Conservation (phyloP, 345 rosid species). For the Murraya paniculata region DNA sequence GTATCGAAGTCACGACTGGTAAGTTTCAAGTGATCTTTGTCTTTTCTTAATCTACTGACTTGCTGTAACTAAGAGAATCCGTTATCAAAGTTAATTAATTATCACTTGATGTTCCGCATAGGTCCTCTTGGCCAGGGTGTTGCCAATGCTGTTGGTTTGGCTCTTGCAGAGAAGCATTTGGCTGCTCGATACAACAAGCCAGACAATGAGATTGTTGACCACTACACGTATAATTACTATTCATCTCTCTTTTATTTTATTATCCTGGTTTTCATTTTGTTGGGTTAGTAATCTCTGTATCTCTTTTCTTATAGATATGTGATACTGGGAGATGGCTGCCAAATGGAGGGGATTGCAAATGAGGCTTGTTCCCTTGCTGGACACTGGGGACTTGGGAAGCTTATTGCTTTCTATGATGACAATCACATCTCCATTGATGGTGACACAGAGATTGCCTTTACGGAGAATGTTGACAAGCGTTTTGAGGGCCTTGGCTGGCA, state of each 20-base stretch:
- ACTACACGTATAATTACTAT: constrained; percentile 62
- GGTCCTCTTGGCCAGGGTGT: constrained; percentile 97
- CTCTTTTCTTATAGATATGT: constrained; percentile 43
- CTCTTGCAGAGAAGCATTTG: constrained; percentile 88
- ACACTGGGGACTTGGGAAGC: constrained; percentile 99
- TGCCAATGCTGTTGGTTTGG: constrained; percentile 93
- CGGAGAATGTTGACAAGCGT: constrained; percentile 78
- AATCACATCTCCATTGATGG: constrained; percentile 99
- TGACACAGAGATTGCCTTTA: constrained; percentile 94
- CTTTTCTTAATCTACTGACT: background rate
- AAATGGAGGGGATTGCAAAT: constrained; percentile 95
- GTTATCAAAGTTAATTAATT: background rate
- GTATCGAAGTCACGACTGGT: constrained; percentile 99
- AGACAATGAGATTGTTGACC: constrained; percentile 72
- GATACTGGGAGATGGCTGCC: constrained; percentile 95
- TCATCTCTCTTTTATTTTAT: background rate
- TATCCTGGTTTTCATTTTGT: background rate
- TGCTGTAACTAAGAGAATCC: background rate
- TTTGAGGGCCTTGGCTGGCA: constrained; percentile 99
- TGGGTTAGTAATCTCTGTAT: background rate
- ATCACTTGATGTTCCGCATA: constrained; percentile 15
- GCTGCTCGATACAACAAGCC: constrained; percentile 93
- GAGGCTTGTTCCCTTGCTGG: constrained; percentile 95
- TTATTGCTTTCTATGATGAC: constrained; percentile 97
- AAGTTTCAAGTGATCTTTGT: constrained; percentile 10